Percentiles rank a stretch among this genome's conserved stretches.
These are phyloP conservation scores for Nicotiana obtusifolia DNA, from an alignment of 257 asterid species.

Conservation along the genomic window DNA sequence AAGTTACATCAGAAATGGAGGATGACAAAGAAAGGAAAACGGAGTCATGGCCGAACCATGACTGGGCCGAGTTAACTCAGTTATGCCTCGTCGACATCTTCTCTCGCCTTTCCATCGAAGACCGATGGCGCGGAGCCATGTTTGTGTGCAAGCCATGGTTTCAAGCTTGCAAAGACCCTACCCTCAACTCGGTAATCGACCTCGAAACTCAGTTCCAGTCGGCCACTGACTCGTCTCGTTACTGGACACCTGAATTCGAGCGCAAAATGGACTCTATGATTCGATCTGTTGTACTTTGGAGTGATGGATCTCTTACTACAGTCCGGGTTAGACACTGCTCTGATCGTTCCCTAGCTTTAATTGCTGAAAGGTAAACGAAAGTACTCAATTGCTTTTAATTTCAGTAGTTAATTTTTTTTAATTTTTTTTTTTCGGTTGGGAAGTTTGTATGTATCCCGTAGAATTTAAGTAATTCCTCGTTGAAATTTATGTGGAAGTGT, in stretches of 20 bases:
- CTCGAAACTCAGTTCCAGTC: slow-evolving; percentile 46
- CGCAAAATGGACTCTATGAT: slow-evolving; percentile 60
- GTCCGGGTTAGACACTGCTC: slow-evolving; percentile 83
- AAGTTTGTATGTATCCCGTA: too few relatives aligned
- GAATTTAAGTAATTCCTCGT: too few relatives aligned
- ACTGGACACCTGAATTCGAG: slow-evolving; percentile 70
- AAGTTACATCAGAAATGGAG: slow-evolving; percentile 13
- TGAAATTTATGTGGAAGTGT: too few relatives aligned
- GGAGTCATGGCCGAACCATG: too few relatives aligned
- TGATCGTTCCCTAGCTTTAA: slow-evolving; percentile 56
- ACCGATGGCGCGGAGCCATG: slow-evolving; percentile 62
- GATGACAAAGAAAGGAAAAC: slow-evolving; percentile 28
- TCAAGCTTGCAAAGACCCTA: slow-evolving; percentile 60
- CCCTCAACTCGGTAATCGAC: slow-evolving; percentile 56
- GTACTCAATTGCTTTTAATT: too few relatives aligned
- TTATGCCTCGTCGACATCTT: slow-evolving; percentile 77
- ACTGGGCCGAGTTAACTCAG: slow-evolving; percentile 74
- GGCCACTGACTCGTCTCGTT: slow-evolving; percentile 47
- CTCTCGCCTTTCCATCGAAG: slow-evolving; percentile 52
- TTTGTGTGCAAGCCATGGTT: slow-evolving; percentile 75
- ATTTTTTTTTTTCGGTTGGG: too few relatives aligned
- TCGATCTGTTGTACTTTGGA: slow-evolving; percentile 58
- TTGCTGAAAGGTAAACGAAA: slow-evolving; percentile 45
- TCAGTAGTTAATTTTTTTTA: too few relatives aligned
- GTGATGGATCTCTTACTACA: slow-evolving; percentile 46